Evolutionary conservation across 345 rosid species (phyloP), one percentile per base, ranked within the genome.

Genomic region (Moricandia moricandioides): DNA sequence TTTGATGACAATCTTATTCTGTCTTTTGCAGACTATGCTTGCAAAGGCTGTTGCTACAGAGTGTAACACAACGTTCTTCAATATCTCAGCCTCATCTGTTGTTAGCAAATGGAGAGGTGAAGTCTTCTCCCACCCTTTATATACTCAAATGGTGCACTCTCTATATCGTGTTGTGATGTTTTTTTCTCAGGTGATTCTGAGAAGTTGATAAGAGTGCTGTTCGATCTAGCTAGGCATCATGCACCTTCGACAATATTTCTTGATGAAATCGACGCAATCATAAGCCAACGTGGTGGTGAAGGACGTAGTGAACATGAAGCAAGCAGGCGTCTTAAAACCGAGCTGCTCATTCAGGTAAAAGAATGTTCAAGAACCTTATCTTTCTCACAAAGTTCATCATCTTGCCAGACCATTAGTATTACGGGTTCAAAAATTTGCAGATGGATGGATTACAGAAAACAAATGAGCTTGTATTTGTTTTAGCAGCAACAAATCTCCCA

Each of bases 1-100:
- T n/a, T n/a, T n/a, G n/a, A n/a, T n/a, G 58, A 66, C 58, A 39
- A 8, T 65, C 49, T 29, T 49, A 8, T 37, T 65, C 1, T 47
- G 21, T 49, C 34, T 72, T 71, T 5, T 51, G 33, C 89, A 94
- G 99, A 94, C 99, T 57, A 90, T 94, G 98, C 96, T 94, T 74
- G 98, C 98, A 16, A 89, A 91, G 84, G 98, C 98, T 63, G 96
- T 94, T 78, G 98, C 98, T 54, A 91, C 98, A 40, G 98, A 94
- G 78, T 94, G 98, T 88, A 89, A 94, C 61, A 94, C 98, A 11
- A 94, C 98, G 10, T 94, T 94, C 83, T 94, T 94, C 86, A 94
- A 94, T 56, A 94, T 94, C 64, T 94, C 98, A 30, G 98, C 98
- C 78, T 94, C 98, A 54, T 94, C 98, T 34, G 91, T 94, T 35